A percentile compares a stretch with the other conserved stretches of the same genome.
Evolutionary conservation across 768 basidiomycete genomes (phyloP).

Genomic region (Dictyophora rubrovolvata): DNA sequence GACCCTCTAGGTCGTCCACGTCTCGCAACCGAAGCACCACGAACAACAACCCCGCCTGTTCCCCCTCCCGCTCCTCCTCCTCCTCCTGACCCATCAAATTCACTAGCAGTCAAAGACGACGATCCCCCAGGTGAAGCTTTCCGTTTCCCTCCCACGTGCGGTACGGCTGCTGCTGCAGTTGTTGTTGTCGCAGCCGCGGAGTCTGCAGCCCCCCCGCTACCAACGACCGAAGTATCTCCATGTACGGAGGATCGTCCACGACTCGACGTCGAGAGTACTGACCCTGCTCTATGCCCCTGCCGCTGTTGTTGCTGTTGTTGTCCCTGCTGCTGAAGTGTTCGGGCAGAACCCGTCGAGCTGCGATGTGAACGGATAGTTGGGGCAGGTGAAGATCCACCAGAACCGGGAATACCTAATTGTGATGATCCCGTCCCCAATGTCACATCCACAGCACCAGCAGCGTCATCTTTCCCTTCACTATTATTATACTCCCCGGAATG

Average conservation of each 20-base stretch:
- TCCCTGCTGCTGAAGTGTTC: constrained; percentile 32
- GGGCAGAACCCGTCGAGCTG: constrained; percentile 21
- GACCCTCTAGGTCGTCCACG: constrained; percentile 27
- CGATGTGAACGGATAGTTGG: constrained; percentile 39
- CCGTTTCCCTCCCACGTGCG: constrained; percentile 32
- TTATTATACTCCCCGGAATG: constrained; percentile 14
- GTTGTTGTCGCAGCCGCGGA: constrained; percentile 1
- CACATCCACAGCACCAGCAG: constrained; percentile 10
- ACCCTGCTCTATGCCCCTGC: constrained; percentile 23
- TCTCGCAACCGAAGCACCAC: constrained; percentile 27
- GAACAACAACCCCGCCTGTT: constrained; percentile 33
- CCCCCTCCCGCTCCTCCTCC: constrained; percentile 32
- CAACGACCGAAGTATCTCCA: constrained; percentile 19
- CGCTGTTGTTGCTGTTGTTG: constrained; percentile 44
- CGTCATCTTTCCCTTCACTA: constrained; percentile 22
- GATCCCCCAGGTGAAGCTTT: constrained; percentile 27
- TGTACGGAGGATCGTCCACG: constrained; percentile 27
- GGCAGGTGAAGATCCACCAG: constrained; percentile 27
- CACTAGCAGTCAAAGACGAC: constrained; percentile 37
- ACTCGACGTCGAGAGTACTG: constrained; percentile 32
- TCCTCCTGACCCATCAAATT: constrained; percentile 27
- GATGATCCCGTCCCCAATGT: constrained; percentile 7
- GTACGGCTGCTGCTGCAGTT: constrained; percentile 7
- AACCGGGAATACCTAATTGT: constrained; percentile 25
- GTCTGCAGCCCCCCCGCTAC: not conserved